A percentile compares a stretch with the other conserved stretches of the same genome.
phyloP scores from a whole-genome alignment of 2,329 filamentous ascomycete species.

The Sporothrix curviconia region DNA sequence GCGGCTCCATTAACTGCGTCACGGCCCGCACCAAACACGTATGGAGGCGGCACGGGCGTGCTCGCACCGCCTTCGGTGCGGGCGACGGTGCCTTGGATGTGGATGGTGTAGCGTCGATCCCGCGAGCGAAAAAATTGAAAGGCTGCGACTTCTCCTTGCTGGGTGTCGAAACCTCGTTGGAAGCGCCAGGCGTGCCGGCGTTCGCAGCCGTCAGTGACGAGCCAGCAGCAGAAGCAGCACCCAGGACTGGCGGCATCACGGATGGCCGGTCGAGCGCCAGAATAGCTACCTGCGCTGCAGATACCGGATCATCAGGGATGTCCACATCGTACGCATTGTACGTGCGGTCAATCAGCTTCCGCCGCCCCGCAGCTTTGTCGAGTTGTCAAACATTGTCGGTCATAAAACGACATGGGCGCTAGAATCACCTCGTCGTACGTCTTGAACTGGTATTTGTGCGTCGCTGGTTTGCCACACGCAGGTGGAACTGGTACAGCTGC shows the following conservation, averaged over 20 bases:
- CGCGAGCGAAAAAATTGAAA: conserved; percentile 61
- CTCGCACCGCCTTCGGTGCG: conserved; percentile 59
- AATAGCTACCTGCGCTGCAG: conserved; percentile 70
- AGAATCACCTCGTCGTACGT: conserved; percentile 93
- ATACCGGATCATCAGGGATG: conserved; percentile 78
- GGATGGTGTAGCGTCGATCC: conserved; percentile 58
- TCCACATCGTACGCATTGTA: conserved; percentile 91
- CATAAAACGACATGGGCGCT: conserved; percentile 92
- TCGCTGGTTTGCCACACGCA: conserved; percentile 82
- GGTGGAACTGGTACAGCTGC: conserved; percentile 81
- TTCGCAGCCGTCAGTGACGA: no score
- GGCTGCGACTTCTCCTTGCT: conserved; percentile 59
- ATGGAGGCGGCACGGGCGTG: conserved; percentile 57
- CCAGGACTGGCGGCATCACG: conserved; percentile 34
- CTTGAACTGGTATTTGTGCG: conserved; percentile 90
- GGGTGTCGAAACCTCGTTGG: conserved; percentile 47
- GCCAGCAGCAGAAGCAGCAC: conserved; percentile 37
- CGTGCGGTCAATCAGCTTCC: conserved; percentile 77
- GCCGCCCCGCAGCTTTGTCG: conserved; percentile 71
- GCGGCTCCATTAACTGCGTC: conserved; percentile 38
- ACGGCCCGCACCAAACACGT: conserved; percentile 47
- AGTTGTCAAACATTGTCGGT: conserved; percentile 83
- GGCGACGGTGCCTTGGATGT: conserved; percentile 86
- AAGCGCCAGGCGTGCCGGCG: neutral
- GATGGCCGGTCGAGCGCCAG: conserved; percentile 55